Evolutionary conservation across 495 filamentous ascomycete species (phyloP), one percentile per base, ranked within the genome.

Genomic region (Podospora conica): DNA sequence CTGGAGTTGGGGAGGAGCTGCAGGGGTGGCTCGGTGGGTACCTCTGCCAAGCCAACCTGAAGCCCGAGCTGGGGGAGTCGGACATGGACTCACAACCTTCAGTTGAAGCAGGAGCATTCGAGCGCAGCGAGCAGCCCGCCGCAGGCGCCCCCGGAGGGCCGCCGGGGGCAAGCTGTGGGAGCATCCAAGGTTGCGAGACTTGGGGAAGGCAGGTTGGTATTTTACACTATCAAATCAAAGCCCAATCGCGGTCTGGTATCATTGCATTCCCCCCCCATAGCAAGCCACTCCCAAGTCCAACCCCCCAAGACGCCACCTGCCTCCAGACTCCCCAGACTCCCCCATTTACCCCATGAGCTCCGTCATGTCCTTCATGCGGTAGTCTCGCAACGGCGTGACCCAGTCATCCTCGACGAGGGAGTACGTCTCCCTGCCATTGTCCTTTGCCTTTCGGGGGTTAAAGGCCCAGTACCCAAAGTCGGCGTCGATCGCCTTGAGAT

Each of bases 401-500:
- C 84, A 88, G 66, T 82, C 83, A 70, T 86, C 83, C 48, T 80
- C 75, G 12, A 87, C 74, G 53, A 88, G 74, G 6, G 80, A 79
- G 72, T 88, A 87, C 11, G 78, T 76, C 73, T 87, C 85, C 24
- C 66, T 77, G 58, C 75, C 81, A 68, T 83, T 76, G 20, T 81
- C 75, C 60, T 78, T 79, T n/a, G 82, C 81, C 67, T 86, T 85
- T 27, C 82, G 79, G 58, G 85, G 82, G 74, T 88, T 87, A 66
- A 88, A 73, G 28, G 85, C 85, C 86, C 86, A 88, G 73, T 87
- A 88, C 23, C 83, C 85, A 75, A 86, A 87, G 67, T 86, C 84
- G 24, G 81, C 83, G 68, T 87, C 84, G 55, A 84, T 74, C 1
- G 70, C 71, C 68, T 80, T 80, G 29, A 87, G 75, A 66, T 81